Conservation (phyloP, 108 stramenopile species). For the Licmophora abbreviata region DNA sequence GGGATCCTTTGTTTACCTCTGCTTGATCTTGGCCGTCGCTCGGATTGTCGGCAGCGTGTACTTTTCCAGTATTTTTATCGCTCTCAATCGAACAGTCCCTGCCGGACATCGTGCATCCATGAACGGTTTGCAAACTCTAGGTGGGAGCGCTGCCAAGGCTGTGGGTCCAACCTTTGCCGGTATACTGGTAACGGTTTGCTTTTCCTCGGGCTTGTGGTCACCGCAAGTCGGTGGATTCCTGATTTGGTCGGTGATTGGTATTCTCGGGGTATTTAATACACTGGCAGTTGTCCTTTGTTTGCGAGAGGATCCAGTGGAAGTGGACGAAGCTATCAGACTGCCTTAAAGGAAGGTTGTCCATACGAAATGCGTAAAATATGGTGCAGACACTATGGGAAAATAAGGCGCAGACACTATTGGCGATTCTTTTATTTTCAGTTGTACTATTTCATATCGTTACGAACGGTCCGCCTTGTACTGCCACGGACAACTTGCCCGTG, state of each 20-base stretch:
- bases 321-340: too few relatives aligned
- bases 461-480: neutral
- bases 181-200: slow-evolving; percentile 5
- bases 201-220: slow-evolving; percentile 5
- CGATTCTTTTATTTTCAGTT: too few relatives aligned
- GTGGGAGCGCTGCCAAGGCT: slow-evolving; percentile 45
- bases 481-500: neutral
- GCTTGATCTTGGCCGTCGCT: slow-evolving; percentile 19
- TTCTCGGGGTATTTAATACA: too few relatives aligned
- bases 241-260: neutral
- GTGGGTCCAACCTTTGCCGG: slow-evolving; percentile 54
- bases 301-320: too few relatives aligned
- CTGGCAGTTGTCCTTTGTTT: too few relatives aligned
- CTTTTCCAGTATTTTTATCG: slow-evolving; percentile 43
- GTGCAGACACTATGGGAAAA: too few relatives aligned
- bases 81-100: slow-evolving; percentile 54
- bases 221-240: neutral
- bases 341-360: too few relatives aligned
- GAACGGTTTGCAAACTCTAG: slow-evolving; percentile 60
- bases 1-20: slow-evolving; percentile 14
- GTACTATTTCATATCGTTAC: too few relatives aligned
- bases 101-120: slow-evolving; percentile 43
- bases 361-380: too few relatives aligned
- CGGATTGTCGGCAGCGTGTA: slow-evolving; percentile 31
- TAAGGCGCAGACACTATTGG: too few relatives aligned